Base-by-base conservation (phyloP, 108 stramenopile species). In the Thalassiosira profunda region DNA sequence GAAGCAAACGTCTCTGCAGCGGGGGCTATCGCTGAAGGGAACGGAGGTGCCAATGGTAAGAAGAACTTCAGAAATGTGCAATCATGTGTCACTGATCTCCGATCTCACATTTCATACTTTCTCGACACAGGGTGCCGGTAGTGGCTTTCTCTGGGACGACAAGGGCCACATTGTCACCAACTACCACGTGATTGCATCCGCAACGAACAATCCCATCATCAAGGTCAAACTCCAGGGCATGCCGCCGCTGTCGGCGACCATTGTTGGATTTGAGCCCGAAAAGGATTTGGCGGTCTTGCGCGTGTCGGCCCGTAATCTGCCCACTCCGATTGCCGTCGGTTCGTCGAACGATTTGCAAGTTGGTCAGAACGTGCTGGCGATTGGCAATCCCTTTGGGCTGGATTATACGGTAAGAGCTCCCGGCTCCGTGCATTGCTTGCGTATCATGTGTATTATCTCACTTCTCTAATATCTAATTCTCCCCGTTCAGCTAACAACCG, bases 331-430 rank as follows among this genome's bases (percentile, higher is more conserved):
- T 49, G 8, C 43, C 48, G 52, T 80, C 56, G 93, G 93, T 31
- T 73, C 71, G 9, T 89, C 89, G 0, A 61, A 74, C 8, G 72
- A 86, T 48, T 65, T 96, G 29, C 52, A 92, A 41, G 95, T 95
- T 1, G 97, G 97, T 7, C 97, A 97, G 67, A 54, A 75, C 26
- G 75, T 96, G 1, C 63, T 96, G 15, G 97, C 95, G 14, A 97
- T 97, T 70, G 97, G 97, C 2, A 97, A 96, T 80, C 94, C 97
- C 20, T 97, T 97, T 60, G 97, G 94, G 9, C 59, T 96, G 17
- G 83, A 88, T 43, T 76, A 73, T 21, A 86, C 89, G 9, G n/a
- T n/a, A n/a, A n/a, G n/a, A n/a, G n/a, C n/a, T n/a, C n/a, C n/a
- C n/a, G n/a, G n/a, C n/a, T n/a, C n/a, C n/a, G n/a, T n/a, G n/a